Percentiles rank a stretch among this genome's conserved stretches.
Evolutionary conservation across 306 rosid genomes (phyloP).

Genomic region (Malus asiatica): DNA sequence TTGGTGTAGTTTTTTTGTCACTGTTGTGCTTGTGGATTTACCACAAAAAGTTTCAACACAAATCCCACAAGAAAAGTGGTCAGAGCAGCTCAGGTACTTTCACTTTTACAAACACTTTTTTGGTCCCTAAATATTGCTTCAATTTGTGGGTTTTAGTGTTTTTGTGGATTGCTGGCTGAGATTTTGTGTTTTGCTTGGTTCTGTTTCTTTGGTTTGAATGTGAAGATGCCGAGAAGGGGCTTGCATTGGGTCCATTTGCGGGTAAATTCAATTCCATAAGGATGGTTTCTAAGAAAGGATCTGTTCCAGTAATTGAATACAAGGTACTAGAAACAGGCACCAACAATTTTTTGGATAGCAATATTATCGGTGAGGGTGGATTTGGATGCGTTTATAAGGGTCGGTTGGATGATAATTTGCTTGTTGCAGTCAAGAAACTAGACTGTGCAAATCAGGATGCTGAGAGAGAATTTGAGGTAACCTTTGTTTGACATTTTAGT

Average conservation of each 20-base stretch:
- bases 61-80: slow-evolving; percentile 29
- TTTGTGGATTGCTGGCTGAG: slow-evolving; percentile 14
- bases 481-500: background rate
- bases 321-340: slow-evolving; percentile 64
- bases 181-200: slow-evolving; percentile 10
- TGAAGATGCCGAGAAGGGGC: slow-evolving; percentile 68
- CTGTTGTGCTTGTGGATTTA: slow-evolving; percentile 52
- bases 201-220: slow-evolving; percentile 18
- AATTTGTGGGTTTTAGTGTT: slow-evolving; percentile 12
- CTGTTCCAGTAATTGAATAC: slow-evolving; percentile 59
- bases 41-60: slow-evolving; percentile 28
- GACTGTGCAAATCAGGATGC: slow-evolving; percentile 55
- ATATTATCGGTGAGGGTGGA: slow-evolving; percentile 82
- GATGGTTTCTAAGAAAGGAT: slow-evolving; percentile 51
- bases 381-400: slow-evolving; percentile 94
- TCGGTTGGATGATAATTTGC: slow-evolving; percentile 52
- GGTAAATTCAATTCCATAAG: slow-evolving; percentile 49
- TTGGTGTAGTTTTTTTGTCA: slow-evolving; percentile 36
- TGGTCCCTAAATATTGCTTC: background rate
- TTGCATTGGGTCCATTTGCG: slow-evolving; percentile 34
- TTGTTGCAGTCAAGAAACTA: slow-evolving; percentile 76
- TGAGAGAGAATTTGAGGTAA: slow-evolving; percentile 75
- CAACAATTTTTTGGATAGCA: slow-evolving; percentile 50
- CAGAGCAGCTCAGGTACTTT: slow-evolving; percentile 40
- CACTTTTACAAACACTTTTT: background rate